phyloP scores from a whole-genome alignment of 345 rosid genomes.

The Melastoma malabathricum region DNA sequence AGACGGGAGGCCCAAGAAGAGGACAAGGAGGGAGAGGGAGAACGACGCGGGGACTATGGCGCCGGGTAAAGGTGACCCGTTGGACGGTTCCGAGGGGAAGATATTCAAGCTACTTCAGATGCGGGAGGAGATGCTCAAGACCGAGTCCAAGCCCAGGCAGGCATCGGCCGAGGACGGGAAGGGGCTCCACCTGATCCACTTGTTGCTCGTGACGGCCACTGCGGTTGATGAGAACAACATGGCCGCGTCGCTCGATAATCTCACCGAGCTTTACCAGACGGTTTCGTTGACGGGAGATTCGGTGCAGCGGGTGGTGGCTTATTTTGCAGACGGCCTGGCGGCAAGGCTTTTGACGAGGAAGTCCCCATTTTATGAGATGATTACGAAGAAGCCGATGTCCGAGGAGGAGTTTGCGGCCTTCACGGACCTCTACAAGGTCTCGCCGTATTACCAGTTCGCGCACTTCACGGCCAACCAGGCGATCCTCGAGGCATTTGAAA shows the following conservation, averaged over 20 bases:
- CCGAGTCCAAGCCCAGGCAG: slow-evolving; percentile 12
- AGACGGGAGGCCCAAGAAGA: slow-evolving; percentile 13
- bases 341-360: slow-evolving; percentile 35
- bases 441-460: slow-evolving; percentile 57
- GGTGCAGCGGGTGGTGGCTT: slow-evolving; percentile 48
- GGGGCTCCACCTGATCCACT: slow-evolving; percentile 52
- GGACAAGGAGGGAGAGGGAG: slow-evolving; percentile 13
- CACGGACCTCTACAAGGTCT: slow-evolving; percentile 40
- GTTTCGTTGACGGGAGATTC: slow-evolving; percentile 45
- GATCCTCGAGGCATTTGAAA: slow-evolving; percentile 45
- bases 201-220: slow-evolving; percentile 41
- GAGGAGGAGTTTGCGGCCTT: slow-evolving; percentile 41
- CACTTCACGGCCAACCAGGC: slow-evolving; percentile 66
- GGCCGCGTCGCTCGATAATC: slow-evolving; percentile 20
- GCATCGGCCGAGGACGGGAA: slow-evolving; percentile 16
- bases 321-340: slow-evolving; percentile 40
- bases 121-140: slow-evolving; percentile 45
- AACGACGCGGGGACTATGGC: neutral
- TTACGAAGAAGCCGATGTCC: slow-evolving; percentile 33
- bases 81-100: slow-evolving; percentile 30
- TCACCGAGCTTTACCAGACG: slow-evolving; percentile 26
- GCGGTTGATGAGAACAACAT: slow-evolving; percentile 29
- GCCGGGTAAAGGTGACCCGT: slow-evolving; percentile 3
- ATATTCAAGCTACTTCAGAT: slow-evolving; percentile 32
- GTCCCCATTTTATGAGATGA: slow-evolving; percentile 46